These are phyloP conservation scores for Mycena sp. DNA, from an alignment of 1,284 basidiomycete species.

Conservation along the genomic window DNA sequence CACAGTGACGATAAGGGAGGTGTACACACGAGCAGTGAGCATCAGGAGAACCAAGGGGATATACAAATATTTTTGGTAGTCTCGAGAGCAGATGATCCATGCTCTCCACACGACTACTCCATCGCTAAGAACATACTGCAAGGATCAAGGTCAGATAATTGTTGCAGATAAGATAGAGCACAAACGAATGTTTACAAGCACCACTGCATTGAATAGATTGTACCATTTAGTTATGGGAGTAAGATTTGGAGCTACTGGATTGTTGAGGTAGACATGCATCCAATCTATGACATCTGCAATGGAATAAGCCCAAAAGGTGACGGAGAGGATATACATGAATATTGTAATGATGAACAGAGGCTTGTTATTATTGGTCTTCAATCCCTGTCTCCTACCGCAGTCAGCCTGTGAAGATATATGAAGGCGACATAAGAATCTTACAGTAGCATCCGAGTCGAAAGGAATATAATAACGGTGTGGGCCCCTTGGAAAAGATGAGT, in stretches of 20 bases:
- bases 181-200: slow-evolving; percentile 30
- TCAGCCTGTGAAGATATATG: background rate
- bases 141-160: background rate
- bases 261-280: background rate
- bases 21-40: slow-evolving; percentile 19
- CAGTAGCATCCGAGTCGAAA: slow-evolving; percentile 27
- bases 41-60: slow-evolving; percentile 25
- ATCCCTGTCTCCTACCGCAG: slow-evolving; percentile 10
- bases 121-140: slow-evolving; percentile 32
- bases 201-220: slow-evolving; percentile 27
- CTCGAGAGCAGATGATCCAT: slow-evolving; percentile 28
- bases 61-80: slow-evolving; percentile 17
- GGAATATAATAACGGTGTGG: slow-evolving; percentile 13
- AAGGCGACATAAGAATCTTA: background rate
- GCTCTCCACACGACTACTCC: slow-evolving; percentile 36
- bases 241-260: background rate
- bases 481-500: background rate
- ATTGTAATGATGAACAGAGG: slow-evolving; percentile 1
- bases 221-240: slow-evolving; percentile 5
- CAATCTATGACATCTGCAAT: slow-evolving; percentile 20
- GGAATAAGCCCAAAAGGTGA: slow-evolving; percentile 25
- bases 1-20: background rate
- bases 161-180: background rate
- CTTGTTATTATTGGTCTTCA: slow-evolving; percentile 7
- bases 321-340: slow-evolving; percentile 24